Base-by-base conservation (phyloP, 2,329 filamentous ascomycete genomes). In the Tolypocladium album region DNA sequence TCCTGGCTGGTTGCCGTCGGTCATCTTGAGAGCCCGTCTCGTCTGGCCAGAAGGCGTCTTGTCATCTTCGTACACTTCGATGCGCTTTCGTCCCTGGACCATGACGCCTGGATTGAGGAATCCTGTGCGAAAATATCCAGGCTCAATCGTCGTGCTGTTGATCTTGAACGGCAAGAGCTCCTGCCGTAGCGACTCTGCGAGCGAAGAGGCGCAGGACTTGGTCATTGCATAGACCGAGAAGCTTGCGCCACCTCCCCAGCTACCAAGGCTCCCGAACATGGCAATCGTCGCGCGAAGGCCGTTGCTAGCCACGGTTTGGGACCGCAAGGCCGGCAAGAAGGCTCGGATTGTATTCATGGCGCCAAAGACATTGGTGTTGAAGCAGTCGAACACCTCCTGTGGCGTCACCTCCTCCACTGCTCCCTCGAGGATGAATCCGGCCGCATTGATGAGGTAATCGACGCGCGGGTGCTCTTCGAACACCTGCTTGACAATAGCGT, bases 311-410 rank as follows among this genome's bases (percentile, higher is more conserved):
- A 67, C 1, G 0, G 61, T 43, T 58, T 75, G 73, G 13, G 67
- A 69, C 15, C 81, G 76, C 60, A 85, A 71, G 4, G 78, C 71
- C 0, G 79, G 78, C 0, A 81, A 64, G 5, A 81, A 75, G 0
- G 79, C 78, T 7, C 77, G 75, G 36, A 76, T 74, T 0, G 81
- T 74, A 60, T 79, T 81, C 58, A 82, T 67, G 9, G 73, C 68
- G 3, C 81, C 82, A 62, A 83, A 79, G 38, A 84, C 78, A 60
- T 85, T 84, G 39, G 79, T 81, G 65, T 79, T 74, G 67, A 81
- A 82, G 13, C 68, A 63, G 3, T 70, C 67, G 13, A 69, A 70
- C 31, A 75, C 65, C 61, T 78, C 75, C 42, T 74, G 63, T 1
- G 69, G 67, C 3, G 69, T 72, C 0, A 67, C 65, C 62, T 78